Evolutionary conservation across 495 filamentous ascomycete species (phyloP), one percentile per base, ranked within the genome.

Genomic region (Neurospora sp.): DNA sequence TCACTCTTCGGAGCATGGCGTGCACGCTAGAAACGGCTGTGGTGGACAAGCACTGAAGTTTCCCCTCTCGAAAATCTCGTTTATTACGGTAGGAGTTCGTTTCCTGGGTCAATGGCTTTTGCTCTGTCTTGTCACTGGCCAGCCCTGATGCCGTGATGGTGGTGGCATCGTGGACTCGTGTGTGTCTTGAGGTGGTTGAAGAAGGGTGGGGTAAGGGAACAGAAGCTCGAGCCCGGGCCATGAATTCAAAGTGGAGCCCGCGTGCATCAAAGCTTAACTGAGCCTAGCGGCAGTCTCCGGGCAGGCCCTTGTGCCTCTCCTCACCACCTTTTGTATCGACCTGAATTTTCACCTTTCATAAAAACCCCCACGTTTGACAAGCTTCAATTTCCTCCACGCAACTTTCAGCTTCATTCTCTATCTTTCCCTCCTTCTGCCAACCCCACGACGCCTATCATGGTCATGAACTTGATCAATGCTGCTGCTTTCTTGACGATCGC

Each of bases 311-410:
- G 53, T 65, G 53, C 53, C 53, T 14, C 27, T 65, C 53, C 35
- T 65, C 53, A 65, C 53, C 53, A 65, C 53, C 53, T 65, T 16
- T 65, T 61, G 48, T 27, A 18, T 18, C 53, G 27, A 18, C 53
- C 14, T 35, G 53, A 65, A 65, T 65, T 65, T 65, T 61, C 53
- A 65, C 53, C 53, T 35, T 35, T 65, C 53, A 65, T 35, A 31
- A 65, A 31, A 75, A 75, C 75, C 75, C 75, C 75, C 73, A 73
- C 73, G 73, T 65, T 69, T 77, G 69, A 77, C 75, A 73, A 73
- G 70, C 73, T 77, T 70, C 31, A 73, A 75, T 77, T 75, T 77
- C 48, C 73, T 73, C 73, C 46, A 73, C 71, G 74, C 72, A 75
- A 75, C 44, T 70, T 72, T 31, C 69, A 71, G 31, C 31, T 37